A percentile compares a stretch with the other conserved stretches of the same genome.
Evolutionary conservation across 306 rosid species (phyloP).

Genomic region (Vigna reflexopilosa): DNA sequence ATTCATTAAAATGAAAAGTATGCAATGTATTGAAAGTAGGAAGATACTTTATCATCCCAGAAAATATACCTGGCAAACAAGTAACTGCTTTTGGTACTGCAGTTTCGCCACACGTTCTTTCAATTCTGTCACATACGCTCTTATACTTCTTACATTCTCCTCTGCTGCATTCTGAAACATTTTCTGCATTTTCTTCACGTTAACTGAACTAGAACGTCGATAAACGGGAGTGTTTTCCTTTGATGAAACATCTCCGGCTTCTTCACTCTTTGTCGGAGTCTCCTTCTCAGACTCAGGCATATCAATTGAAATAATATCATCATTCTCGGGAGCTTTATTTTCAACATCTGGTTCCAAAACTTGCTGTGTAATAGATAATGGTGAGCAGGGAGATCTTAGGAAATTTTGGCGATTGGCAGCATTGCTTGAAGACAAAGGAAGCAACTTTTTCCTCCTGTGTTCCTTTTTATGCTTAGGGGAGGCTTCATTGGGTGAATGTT

Average conservation of each 20-base stretch:
- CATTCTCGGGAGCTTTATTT: slow-evolving; percentile 77
- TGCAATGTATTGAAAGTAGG: neutral
- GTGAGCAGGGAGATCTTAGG: slow-evolving; percentile 92
- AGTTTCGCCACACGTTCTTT: slow-evolving; percentile 99
- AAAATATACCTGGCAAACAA: slow-evolving; percentile 93
- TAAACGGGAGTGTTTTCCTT: slow-evolving; percentile 84
- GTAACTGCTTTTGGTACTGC: slow-evolving; percentile 97
- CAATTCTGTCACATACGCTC: slow-evolving; percentile 96
- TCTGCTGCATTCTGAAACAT: slow-evolving; percentile 99
- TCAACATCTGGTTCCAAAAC: slow-evolving; percentile 74
- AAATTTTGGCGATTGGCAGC: slow-evolving; percentile 68
- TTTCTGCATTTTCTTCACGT: slow-evolving; percentile 99
- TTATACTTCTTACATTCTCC: slow-evolving; percentile 96
- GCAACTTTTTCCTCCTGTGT: slow-evolving; percentile 74
- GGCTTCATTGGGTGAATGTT: slow-evolving; percentile 60
- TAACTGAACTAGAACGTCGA: slow-evolving; percentile 89
- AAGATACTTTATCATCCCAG: neutral
- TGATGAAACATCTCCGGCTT: slow-evolving; percentile 81
- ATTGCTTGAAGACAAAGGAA: slow-evolving; percentile 84
- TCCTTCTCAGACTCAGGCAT: slow-evolving; percentile 79
- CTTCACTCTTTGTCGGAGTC: slow-evolving; percentile 92
- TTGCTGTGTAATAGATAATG: slow-evolving; percentile 79
- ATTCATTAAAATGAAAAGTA: slow-evolving; percentile 27
- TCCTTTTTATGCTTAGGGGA: slow-evolving; percentile 77
- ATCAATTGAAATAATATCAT: slow-evolving; percentile 62